Conservation (phyloP, 805 yeast species). For the Starmerella sp. region DNA sequence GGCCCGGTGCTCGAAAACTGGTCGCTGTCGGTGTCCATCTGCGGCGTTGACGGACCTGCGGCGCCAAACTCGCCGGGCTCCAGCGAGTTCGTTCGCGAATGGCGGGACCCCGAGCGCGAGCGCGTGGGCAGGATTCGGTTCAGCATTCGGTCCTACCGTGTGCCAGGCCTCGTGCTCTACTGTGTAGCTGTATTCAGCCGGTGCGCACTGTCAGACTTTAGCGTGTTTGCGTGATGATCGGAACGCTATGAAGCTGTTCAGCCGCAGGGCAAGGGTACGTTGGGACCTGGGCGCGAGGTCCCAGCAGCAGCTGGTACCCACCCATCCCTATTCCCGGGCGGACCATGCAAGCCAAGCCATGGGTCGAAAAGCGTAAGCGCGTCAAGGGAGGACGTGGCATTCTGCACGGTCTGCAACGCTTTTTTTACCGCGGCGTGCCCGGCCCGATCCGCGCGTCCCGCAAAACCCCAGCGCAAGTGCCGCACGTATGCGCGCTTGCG, state of each 20-base stretch:
- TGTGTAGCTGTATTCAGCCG: background rate
- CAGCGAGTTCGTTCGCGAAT: background rate
- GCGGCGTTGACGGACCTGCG: background rate
- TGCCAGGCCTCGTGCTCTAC: background rate
- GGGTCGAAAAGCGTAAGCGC: too few relatives aligned
- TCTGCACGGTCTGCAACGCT: too few relatives aligned
- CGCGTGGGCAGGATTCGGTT: slow-evolving; percentile 1
- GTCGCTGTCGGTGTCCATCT: background rate
- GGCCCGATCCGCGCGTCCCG: too few relatives aligned
- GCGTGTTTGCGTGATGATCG: background rate
- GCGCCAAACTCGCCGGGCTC: background rate
- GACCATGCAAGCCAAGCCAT: background rate
- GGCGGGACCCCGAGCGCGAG: slow-evolving; percentile 3
- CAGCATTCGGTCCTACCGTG: background rate
- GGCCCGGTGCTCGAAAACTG: background rate
- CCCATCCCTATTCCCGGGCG: background rate
- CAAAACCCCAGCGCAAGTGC: too few relatives aligned
- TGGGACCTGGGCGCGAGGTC: background rate
- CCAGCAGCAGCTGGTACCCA: background rate
- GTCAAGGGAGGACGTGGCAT: too few relatives aligned
- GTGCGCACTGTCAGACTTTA: background rate
- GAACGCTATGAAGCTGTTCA: background rate
- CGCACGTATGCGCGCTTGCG: too few relatives aligned
- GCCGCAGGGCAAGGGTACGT: background rate
- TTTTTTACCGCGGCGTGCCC: too few relatives aligned